Evolutionary conservation across 2,329 filamentous ascomycete species (phyloP), one percentile per base, ranked within the genome.

Genomic region (Monosporascus sp.): DNA sequence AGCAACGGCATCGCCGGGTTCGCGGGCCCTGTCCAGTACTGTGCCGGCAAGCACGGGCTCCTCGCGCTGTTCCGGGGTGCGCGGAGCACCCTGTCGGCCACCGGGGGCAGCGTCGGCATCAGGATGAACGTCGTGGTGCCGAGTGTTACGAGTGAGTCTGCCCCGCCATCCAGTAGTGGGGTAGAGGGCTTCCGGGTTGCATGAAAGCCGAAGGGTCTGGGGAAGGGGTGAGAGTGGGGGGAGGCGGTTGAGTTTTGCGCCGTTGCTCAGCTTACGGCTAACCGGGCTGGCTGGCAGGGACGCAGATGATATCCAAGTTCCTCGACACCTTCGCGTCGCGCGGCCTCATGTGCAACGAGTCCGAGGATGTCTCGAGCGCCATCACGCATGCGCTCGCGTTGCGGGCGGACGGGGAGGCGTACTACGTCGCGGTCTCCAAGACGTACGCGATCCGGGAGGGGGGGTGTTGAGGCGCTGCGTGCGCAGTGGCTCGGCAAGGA

Each of bases 31-130:
- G 41, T 48, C 3, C 36, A 48, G 37, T 48, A 52, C 37, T 36
- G 45, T 27, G 44, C 50, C 20, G 36, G 31, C 45, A 52, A 52
- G 24, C 50, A 52, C 24, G 50, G 50, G 8, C 11, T 49, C 46
- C 27, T 52, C 46, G 50, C 37, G 17, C 45, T 48, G 24, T 49
- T 52, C 50, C 9, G 50, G 50, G 48, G 46, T 6, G 27, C 46
- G 8, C 25, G 42, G 44, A 11, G 39, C 3, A 17, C 20, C 14
- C 37, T 52, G 22, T 42, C 15, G n/a, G 45, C 20, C 15, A 38
- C 24, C 18, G 50, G 48, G 50, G 7, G 27, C 9, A 9, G 9
- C 27, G 27, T 31, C 27, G 45, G 50, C 15, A 48, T 48, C 24
- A 45, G 46, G 22, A 24, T 48, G 34, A 48, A 52, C 15, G 45